Conservation (phyloP, 2,329 filamentous ascomycete genomes). For the Tolypocladium album region DNA sequence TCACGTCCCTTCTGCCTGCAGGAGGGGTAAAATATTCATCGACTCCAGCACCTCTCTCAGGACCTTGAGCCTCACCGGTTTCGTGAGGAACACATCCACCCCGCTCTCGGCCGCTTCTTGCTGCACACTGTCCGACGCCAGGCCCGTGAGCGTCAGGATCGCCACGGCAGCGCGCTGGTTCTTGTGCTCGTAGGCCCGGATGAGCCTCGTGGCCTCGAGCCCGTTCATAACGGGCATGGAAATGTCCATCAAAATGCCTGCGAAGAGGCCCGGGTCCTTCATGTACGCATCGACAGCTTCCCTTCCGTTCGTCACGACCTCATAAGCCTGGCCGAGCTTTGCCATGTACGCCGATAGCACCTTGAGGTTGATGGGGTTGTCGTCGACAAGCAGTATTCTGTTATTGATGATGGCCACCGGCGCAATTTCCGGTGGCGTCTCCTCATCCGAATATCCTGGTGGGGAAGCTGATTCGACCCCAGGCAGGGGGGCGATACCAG, state of each 20-base stretch:
- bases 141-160: neutral
- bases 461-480: neutral
- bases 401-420: neutral
- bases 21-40: neutral
- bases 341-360: neutral
- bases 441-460: neutral
- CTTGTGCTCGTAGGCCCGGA: neutral
- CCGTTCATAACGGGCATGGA: neutral
- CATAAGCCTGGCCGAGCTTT: neutral
- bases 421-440: neutral
- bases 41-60: neutral
- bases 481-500: neutral
- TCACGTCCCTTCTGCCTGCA: neutral
- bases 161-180: neutral
- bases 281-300: neutral
- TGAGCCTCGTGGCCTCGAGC: neutral
- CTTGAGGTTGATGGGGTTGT: neutral
- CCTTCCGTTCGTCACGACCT: neutral
- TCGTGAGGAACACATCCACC: neutral
- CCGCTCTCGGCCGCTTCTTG: neutral
- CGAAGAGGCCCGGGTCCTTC: neutral
- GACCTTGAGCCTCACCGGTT: neutral
- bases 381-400: neutral
- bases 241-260: neutral
- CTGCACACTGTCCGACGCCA: neutral